Evolutionary conservation across 1,284 basidiomycete species (phyloP).

Genomic region (Anthracocystis walkeri): DNA sequence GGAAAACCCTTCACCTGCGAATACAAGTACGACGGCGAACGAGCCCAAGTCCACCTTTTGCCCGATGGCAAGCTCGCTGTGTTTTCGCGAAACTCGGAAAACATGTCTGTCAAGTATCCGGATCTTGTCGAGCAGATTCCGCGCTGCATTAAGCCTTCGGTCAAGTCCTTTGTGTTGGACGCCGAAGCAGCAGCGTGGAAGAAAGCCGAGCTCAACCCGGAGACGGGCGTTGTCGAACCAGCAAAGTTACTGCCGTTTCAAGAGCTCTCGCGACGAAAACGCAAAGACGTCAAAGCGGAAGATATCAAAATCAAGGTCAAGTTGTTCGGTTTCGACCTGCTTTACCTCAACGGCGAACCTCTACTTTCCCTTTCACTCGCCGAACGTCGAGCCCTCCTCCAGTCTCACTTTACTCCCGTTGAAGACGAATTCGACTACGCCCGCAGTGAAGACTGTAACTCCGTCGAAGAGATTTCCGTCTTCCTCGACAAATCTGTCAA

Average conservation of each 20-base stretch:
- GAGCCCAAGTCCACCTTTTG: slow-evolving; percentile 77
- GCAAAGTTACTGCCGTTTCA: slow-evolving; percentile 92
- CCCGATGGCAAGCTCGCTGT: slow-evolving; percentile 75
- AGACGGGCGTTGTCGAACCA: slow-evolving; percentile 20
- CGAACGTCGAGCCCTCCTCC: slow-evolving; percentile 79
- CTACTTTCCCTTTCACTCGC: slow-evolving; percentile 34
- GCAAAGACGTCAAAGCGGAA: slow-evolving; percentile 95
- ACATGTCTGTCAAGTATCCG: slow-evolving; percentile 99
- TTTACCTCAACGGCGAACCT: slow-evolving; percentile 88
- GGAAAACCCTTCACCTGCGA: slow-evolving; percentile 96
- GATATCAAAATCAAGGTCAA: slow-evolving; percentile 96
- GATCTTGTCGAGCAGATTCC: slow-evolving; percentile 94
- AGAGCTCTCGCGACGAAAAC: slow-evolving; percentile 91
- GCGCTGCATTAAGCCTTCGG: slow-evolving; percentile 75
- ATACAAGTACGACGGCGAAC: slow-evolving; percentile 99
- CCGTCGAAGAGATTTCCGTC: slow-evolving; percentile 90
- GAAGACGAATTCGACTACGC: slow-evolving; percentile 93
- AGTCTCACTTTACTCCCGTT: slow-evolving; percentile 83
- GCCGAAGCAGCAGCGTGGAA: slow-evolving; percentile 97
- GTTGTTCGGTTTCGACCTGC: slow-evolving; percentile 92
- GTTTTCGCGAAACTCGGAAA: slow-evolving; percentile 97
- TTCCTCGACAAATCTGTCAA: slow-evolving; percentile 97
- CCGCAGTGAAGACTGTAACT: slow-evolving; percentile 86
- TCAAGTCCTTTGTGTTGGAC: slow-evolving; percentile 91
- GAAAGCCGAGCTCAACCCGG: slow-evolving; percentile 71